A percentile compares a stretch with the other conserved stretches of the same genome.
phyloP scores from a whole-genome alignment of 73 alveolate genomes.

The Tetrahymena borealis region DNA sequence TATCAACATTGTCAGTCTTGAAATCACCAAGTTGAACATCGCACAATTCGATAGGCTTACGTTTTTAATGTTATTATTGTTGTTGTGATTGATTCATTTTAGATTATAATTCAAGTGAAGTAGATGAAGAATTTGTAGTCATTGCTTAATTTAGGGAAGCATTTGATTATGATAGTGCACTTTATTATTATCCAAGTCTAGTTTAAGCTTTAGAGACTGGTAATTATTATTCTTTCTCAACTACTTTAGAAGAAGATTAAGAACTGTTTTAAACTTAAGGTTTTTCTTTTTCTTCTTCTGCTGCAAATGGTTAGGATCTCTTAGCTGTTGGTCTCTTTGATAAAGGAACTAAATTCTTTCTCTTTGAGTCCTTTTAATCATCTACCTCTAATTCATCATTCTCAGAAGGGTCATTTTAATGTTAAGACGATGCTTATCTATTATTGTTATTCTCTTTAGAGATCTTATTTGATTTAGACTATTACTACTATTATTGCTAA shows the following conservation, averaged over 20 bases:
- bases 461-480: background rate
- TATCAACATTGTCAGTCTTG: background rate
- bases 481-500: too few species aligned
- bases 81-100: too few species aligned
- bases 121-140: background rate
- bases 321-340: background rate
- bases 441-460: background rate
- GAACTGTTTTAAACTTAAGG: background rate
- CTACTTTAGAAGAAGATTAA: too few species aligned
- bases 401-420: background rate
- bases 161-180: background rate
- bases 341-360: background rate
- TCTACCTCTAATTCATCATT: background rate
- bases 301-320: background rate
- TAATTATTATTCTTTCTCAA: too few species aligned
- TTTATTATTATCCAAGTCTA: background rate
- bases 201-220: too few species aligned
- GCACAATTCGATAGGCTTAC: background rate
- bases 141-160: background rate
- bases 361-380: background rate
- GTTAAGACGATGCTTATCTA: background rate
- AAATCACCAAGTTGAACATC: background rate
- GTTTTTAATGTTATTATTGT: too few species aligned
- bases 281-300: background rate
- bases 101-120: background rate